A percentile compares a stretch with the other conserved stretches of the same genome.
Conservation (phyloP, 164 flowering plant genomes). For the Stephania cephalantha region DNA sequence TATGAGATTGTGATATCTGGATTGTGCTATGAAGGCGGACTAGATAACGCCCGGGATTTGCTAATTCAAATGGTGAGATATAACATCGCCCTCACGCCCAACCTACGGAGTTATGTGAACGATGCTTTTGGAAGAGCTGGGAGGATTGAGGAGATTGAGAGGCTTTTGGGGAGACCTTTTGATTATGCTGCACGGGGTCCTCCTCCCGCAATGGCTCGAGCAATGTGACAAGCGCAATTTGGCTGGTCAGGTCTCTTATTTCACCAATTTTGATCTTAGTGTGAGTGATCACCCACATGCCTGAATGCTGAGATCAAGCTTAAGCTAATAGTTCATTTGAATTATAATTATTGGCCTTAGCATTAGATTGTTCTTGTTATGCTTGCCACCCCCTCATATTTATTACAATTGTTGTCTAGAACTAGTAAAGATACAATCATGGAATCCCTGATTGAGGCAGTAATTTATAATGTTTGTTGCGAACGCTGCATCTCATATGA, state of each 20-base stretch:
- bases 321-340: background rate
- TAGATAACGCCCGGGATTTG: constrained; percentile 33
- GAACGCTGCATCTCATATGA: background rate
- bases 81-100: constrained; percentile 34
- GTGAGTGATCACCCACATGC: background rate
- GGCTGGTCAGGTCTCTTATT: background rate
- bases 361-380: background rate
- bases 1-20: constrained; percentile 57
- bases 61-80: constrained; percentile 44
- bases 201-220: constrained; percentile 2
- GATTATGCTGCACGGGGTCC: constrained; percentile 20
- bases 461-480: background rate
- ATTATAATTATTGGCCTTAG: background rate
- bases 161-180: constrained; percentile 39
- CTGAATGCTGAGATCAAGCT: background rate
- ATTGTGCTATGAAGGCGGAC: constrained; percentile 35
- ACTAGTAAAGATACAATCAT: background rate
- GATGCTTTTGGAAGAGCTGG: constrained; percentile 51
- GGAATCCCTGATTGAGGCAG: background rate
- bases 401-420: constrained; percentile 1
- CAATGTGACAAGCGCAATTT: constrained; percentile 13
- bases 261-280: constrained; percentile 8
- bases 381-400: background rate
- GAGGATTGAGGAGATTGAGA: constrained; percentile 42
- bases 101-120: constrained; percentile 29